These are phyloP conservation scores for Yamadazyma akitaensis DNA, from an alignment of 805 yeast species.

Conservation along the genomic window DNA sequence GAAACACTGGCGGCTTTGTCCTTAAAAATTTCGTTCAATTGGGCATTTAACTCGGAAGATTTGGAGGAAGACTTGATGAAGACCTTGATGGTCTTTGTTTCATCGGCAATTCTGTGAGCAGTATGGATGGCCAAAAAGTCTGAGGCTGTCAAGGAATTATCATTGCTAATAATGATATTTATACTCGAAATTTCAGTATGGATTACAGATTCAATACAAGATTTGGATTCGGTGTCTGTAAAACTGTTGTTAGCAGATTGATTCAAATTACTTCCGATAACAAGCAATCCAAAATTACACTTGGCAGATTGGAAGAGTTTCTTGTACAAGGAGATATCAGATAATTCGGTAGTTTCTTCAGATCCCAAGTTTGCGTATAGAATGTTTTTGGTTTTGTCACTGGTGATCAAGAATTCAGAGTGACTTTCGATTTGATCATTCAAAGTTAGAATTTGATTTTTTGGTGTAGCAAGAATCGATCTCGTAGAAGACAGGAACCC, in stretches of 20 bases:
- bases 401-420: constrained; percentile 26
- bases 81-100: constrained; percentile 18
- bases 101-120: constrained; percentile 19
- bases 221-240: neutral
- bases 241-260: neutral
- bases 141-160: constrained; percentile 29
- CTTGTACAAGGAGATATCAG: constrained; percentile 22
- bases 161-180: constrained; percentile 29
- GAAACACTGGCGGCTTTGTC: constrained; percentile 9
- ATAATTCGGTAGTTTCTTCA: constrained; percentile 13
- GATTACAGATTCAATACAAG: neutral
- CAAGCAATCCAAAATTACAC: constrained; percentile 32
- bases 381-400: constrained; percentile 17
- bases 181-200: constrained; percentile 7
- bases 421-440: constrained; percentile 29
- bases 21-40: constrained; percentile 12
- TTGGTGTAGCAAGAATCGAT: constrained; percentile 30
- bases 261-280: constrained; percentile 18
- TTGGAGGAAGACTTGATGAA: constrained; percentile 17
- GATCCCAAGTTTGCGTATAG: constrained; percentile 8
- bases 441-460: constrained; percentile 27
- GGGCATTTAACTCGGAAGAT: constrained; percentile 16
- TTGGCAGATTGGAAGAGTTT: constrained; percentile 25
- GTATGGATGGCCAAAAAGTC: constrained; percentile 33
- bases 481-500: constrained; percentile 25